Percentiles rank a stretch among this genome's conserved stretches.
Conservation (phyloP, 139 green algal genomes). For the Chlorella vulgaris region DNA sequence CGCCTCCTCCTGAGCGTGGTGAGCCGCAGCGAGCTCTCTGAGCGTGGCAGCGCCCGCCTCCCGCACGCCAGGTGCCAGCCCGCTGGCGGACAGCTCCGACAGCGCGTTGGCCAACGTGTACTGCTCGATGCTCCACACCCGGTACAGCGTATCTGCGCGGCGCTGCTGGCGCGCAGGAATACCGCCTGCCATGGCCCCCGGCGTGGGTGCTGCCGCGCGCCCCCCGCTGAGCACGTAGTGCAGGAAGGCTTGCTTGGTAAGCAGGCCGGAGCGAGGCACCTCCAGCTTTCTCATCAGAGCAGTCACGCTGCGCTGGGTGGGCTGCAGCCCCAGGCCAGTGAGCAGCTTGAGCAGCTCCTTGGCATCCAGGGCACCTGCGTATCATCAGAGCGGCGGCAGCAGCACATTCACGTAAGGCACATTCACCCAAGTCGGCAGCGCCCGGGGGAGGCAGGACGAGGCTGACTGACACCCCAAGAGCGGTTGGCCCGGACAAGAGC, state of each 20-base stretch:
- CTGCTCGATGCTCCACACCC: slow-evolving; percentile 50
- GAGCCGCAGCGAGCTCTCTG: slow-evolving; percentile 25
- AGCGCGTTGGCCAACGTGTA: slow-evolving; percentile 41
- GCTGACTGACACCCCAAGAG: too few species aligned
- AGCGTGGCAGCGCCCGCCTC: slow-evolving; percentile 17
- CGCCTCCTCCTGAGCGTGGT: slow-evolving; percentile 1
- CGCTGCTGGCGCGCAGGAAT: not conserved
- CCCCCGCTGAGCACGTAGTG: slow-evolving; percentile 54
- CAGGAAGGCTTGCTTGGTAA: slow-evolving; percentile 48
- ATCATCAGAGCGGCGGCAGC: not conserved
- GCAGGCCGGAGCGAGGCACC: slow-evolving; percentile 34
- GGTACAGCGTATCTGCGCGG: slow-evolving; percentile 37
- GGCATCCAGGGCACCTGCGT: slow-evolving; percentile 6
- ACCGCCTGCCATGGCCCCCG: not conserved
- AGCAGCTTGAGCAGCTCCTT: slow-evolving; percentile 41
- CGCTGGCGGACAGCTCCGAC: slow-evolving; percentile 25
- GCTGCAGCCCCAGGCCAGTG: slow-evolving; percentile 50
- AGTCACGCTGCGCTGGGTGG: slow-evolving; percentile 39
- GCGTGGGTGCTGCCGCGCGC: not conserved
- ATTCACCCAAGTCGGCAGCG: too few species aligned
- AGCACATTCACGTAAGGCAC: too few species aligned
- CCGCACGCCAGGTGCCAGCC: slow-evolving; percentile 25
- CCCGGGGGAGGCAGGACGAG: too few species aligned
- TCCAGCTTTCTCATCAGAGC: slow-evolving; percentile 53
- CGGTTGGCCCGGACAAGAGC: too few species aligned